Evolutionary conservation across 305 asterid genomes (phyloP), one percentile per base, ranked within the genome.

Genomic region (Solanum hybrid): DNA sequence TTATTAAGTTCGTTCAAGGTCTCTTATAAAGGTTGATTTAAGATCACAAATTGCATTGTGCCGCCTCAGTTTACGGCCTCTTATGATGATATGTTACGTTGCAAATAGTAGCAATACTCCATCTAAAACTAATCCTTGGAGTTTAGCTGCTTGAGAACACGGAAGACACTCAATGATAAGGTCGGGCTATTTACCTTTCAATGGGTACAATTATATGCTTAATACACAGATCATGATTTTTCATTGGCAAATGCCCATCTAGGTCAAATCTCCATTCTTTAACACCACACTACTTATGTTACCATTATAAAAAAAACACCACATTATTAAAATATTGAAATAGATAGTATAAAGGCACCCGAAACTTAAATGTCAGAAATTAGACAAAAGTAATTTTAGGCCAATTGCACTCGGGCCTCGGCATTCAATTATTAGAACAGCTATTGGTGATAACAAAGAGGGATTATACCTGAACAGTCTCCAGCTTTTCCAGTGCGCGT

Each of bases 401-500:
- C 6, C 37, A 82, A 41, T 41, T 41, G 72, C 26, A 45, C 88
- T 84, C 3, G 29, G 70, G 70, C 70, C 24, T 57, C 10, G 3
- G 75, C 75, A 45, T 84, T 84, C 29, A 84, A 29, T 45, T 45
- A 29, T 7, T 84, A 31, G 11, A 45, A 31, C 24, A 84, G 75
- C 75, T 84, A 45, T 45, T 51, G 75, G 6, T 29, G 38, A 38
- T 29, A 77, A 41, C 24, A 75, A 22, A 72, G n/a, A 32, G 45
- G 2, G 77, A 14, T 94, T 57, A 89, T 89, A 78, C 90, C 90
- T 78, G 87, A 78, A 89, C 34, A 10, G 27, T 78, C 36, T 89
- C 90, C 61, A 89, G 37, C 33, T 87, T 87, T 61, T 88, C 86
- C 87, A 97, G 93, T 1, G 98, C 98, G 61, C 86, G 90, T 91